phyloP scores from a whole-genome alignment of 164 flowering plant genomes.

The Magnolia sinica region DNA sequence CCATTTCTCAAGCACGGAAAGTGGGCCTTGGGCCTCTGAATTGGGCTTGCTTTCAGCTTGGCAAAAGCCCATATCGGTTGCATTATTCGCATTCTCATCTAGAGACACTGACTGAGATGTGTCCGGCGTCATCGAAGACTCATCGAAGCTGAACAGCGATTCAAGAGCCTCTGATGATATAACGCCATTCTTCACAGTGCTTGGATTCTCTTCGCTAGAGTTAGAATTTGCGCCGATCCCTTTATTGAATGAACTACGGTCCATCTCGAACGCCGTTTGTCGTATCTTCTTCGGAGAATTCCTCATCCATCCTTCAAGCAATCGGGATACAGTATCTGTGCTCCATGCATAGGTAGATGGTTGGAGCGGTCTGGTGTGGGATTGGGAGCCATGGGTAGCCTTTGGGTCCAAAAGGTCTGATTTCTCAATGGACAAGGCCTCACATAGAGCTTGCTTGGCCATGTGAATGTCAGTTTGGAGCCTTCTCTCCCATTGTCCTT shows the following conservation, averaged over 20 bases:
- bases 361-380: slow-evolving; percentile 5
- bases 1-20: slow-evolving; percentile 76
- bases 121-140: slow-evolving; percentile 34
- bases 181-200: slow-evolving; percentile 11
- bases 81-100: slow-evolving; percentile 7
- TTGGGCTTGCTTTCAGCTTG: slow-evolving; percentile 49
- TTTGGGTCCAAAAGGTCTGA: slow-evolving; percentile 14
- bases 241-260: slow-evolving; percentile 10
- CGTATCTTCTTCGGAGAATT: slow-evolving; percentile 33
- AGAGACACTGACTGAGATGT: slow-evolving; percentile 38
- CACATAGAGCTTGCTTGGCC: slow-evolving; percentile 76
- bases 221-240: slow-evolving; percentile 17
- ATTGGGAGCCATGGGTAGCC: not conserved
- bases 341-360: slow-evolving; percentile 56
- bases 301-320: slow-evolving; percentile 64
- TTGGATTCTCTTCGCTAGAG: slow-evolving; percentile 17
- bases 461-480: slow-evolving; percentile 85
- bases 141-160: slow-evolving; percentile 50
- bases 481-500: slow-evolving; percentile 94
- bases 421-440: slow-evolving; percentile 72
- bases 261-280: slow-evolving; percentile 16
- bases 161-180: slow-evolving; percentile 40
- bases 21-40: slow-evolving; percentile 22
- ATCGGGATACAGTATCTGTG: slow-evolving; percentile 65
- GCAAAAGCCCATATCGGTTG: slow-evolving; percentile 26